Evolutionary conservation across 176 grass and related monocot genomes (phyloP), one percentile per base, ranked within the genome.

Genomic region (Oryza glaberrima): DNA sequence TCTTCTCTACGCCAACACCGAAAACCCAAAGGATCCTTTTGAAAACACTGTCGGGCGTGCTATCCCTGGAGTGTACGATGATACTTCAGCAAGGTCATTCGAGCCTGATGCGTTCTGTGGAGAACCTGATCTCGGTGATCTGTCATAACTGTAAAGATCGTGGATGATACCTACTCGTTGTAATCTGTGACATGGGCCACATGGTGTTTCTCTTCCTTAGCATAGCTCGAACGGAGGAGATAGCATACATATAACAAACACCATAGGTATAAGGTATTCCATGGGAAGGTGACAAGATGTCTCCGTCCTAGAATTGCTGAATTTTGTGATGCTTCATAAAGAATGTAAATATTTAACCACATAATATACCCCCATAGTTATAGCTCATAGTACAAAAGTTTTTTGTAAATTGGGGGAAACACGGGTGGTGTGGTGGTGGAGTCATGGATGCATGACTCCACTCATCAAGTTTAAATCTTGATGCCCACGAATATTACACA

Each of bases 81-180:
- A 95, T n/a, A 16, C 65, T 3, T 83, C 93, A 15, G 96, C 93
- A 67, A 94, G 93, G 78, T 95, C 91, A 64, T 98, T 95, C 70
- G 96, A 95, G 78, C 93, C 90, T 61, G 96, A 95, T 71, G 96
- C 90, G 2, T 98, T 98, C 83, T 92, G 96, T 56, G 96, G 96
- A 16, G 89, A 94, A 76, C 86, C 93, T 70, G 86, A 95, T 47
- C 70, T 83, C 10, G 54, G 41, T 20, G 70, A 75, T 87, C 83
- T 89, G 17, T 87, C 95, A 17, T 94, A 75, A 65, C 61, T 35
- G 6, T 5, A 26, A 14, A 52, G 34, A 14, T 13, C 4, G 14
- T 45, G 22, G 6, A 65, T 20, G 25, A 17, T 65, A 26, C 40
- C 7, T 40, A 40, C 38, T 40, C 6, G 38, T 7, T 6, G 38